Base-by-base conservation (phyloP, 805 yeast genomes). In the Lipomyces anomalus region DNA sequence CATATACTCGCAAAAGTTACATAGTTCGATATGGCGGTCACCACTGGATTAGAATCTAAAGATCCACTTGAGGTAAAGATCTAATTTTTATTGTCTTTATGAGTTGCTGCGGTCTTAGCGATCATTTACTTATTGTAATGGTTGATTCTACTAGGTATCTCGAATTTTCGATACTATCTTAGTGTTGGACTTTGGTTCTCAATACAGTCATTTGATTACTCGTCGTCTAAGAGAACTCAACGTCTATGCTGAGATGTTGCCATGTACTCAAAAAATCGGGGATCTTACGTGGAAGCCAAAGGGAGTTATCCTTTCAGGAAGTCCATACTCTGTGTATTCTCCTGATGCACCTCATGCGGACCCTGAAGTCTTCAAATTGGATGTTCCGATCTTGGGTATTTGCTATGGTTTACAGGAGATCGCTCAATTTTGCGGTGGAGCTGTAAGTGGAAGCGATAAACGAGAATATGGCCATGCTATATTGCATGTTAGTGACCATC, bases 371-470 rank as follows among this genome's bases (percentile, higher is more conserved):
- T 92, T 92, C 72, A 78, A 90, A 59, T 78, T 92, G 60, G 76
- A 78, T 50, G 98, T 92, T 30, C 98, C 98, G 55, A 84, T 92
- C 61, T 74, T 92, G 57, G 98, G 98, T 63, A 92, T 92, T 67
- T 92, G 98, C 72, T 92, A 92, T 71, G 98, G 98, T 69, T 84
- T 92, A 90, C 98, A 92, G 75, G 98, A 92, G 72, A 72, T 92
- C 58, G 98, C 98, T 44, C 90, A 97, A 97, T 82, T 88, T 61
- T 94, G 94, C 68, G 84, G 85, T 67, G 71, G 73, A 42, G 84
- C 84, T 57, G 98, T 92, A 49, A 85, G 87, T 48, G 82, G 95
- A 67, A 95, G 96, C 68, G 95, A 86, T 61, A 89, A 90, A 76
- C 82, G 97, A 70, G 98, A 92, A 72, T 92, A 90, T 64, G 98